Evolutionary conservation across 73 alveolate genomes (phyloP).

Genomic region (Tetrahymena malaccensis): DNA sequence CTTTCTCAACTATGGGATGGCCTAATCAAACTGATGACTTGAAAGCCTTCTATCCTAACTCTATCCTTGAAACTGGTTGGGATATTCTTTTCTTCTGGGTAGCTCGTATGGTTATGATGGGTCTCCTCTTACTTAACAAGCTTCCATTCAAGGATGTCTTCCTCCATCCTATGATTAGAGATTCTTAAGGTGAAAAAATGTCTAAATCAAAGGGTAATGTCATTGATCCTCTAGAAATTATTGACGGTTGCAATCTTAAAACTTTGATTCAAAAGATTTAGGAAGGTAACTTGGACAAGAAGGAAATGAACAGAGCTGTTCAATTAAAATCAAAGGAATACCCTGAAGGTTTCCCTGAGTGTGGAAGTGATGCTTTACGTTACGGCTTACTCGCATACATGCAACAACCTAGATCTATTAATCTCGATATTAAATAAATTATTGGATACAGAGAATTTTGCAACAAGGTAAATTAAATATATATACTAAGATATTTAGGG

Average conservation of each 20-base stretch:
- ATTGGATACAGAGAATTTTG: slow-evolving; percentile 92
- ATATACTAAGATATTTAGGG: background rate
- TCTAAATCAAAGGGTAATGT: slow-evolving; percentile 95
- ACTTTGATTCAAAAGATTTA: slow-evolving; percentile 66
- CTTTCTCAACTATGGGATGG: slow-evolving; percentile 98
- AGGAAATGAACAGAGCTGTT: slow-evolving; percentile 59
- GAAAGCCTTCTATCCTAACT: slow-evolving; percentile 93
- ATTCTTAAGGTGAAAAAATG: slow-evolving; percentile 92
- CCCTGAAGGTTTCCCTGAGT: slow-evolving; percentile 49
- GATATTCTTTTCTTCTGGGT: slow-evolving; percentile 98
- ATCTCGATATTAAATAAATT: slow-evolving; percentile 90
- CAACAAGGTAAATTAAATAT: slow-evolving; percentile 50
- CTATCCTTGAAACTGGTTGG: slow-evolving; percentile 93
- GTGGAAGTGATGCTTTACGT: slow-evolving; percentile 99
- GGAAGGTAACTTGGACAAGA: slow-evolving; percentile 85
- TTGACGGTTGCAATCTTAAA: slow-evolving; percentile 82
- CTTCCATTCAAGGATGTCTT: slow-evolving; percentile 94
- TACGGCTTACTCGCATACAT: slow-evolving; percentile 92
- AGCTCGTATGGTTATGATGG: slow-evolving; percentile 97
- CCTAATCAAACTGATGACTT: slow-evolving; percentile 67
- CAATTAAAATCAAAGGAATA: background rate
- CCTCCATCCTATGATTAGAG: slow-evolving; percentile 92
- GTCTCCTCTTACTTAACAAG: slow-evolving; percentile 83
- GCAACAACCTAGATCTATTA: slow-evolving; percentile 76
- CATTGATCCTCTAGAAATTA: slow-evolving; percentile 97